Evolutionary conservation across 345 rosid species (phyloP), one percentile per base, ranked within the genome.

Genomic region (Populus pruinosa): DNA sequence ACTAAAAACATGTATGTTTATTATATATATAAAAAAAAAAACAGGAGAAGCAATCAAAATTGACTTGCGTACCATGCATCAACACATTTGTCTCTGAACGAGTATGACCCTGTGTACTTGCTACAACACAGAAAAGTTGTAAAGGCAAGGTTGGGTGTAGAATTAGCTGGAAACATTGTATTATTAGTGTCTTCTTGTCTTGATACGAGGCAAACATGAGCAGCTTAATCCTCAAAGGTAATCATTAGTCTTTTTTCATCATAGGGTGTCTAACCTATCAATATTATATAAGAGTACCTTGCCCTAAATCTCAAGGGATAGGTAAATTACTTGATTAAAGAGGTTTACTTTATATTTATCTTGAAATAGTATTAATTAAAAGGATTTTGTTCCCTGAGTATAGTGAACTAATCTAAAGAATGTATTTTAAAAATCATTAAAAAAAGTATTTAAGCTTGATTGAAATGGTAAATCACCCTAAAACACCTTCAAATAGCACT

Each of bases 101-200:
- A 73, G 38, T 38, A 16, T 5, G 76, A 73, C 76, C 55, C 17
- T 39, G 3, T 61, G 38, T 25, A 16, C 53, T 39, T 12, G 43
- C 76, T 38, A 38, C 21, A 13, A 23, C 76, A 39, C 53, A 25
- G 18, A 62, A 39, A 50, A 31, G 18, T 27, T 33, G 69, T 23
- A 44, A 23, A 36, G 14, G n/a, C 29, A 41, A 73, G 25, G 35
- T 13, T 73, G 56, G 56, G 53, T 29, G 67, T 71, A 68, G 56
- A 81, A 71, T 77, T 74, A 72, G 76, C 56, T 5, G 21, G 67
- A 70, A 70, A 71, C 64, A 31, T 68, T 55, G 36, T 56, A 67
- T 66, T 14, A 6, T 59, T 59, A 39, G 17, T 85, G 83, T 86
- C 68, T 64, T 53, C 39, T 77, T 86, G 85, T 81, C 86, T 74